Evolutionary conservation across 257 asterid species (phyloP).

Genomic region (Fraxinus quadrangulata): DNA sequence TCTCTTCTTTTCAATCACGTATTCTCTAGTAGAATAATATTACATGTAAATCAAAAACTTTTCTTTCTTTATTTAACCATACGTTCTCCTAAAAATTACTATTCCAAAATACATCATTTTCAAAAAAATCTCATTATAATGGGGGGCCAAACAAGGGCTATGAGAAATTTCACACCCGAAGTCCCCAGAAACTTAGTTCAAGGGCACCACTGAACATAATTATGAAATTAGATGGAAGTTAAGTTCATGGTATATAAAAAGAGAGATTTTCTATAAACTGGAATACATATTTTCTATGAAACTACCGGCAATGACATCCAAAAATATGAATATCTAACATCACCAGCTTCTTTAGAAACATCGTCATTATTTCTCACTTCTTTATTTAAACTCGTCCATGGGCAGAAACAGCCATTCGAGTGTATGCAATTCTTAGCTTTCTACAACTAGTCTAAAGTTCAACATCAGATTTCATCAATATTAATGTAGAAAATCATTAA

Average conservation of each 20-base stretch:
- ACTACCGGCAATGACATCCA: background rate
- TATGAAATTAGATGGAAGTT: background rate
- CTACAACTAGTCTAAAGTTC: no score
- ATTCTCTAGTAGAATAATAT: no score
- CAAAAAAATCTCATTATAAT: no score
- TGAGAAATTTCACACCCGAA: background rate
- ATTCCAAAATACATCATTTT: no score
- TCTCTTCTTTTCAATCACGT: no score
- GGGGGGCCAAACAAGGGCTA: no score
- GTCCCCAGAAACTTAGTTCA: background rate
- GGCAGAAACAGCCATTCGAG: background rate
- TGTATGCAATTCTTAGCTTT: no score
- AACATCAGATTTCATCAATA: no score
- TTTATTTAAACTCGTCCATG: background rate
- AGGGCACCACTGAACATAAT: background rate
- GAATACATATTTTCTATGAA: background rate
- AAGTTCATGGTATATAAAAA: background rate
- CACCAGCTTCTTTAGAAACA: background rate
- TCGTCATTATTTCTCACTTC: background rate
- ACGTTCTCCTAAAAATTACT: no score
- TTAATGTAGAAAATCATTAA: no score
- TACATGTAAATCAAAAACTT: no score
- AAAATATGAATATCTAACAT: background rate
- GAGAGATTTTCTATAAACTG: background rate
- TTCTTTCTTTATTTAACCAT: no score